Evolutionary conservation across 441 rosid species (phyloP).

Genomic region (Euphorbia schlechtendalii): DNA sequence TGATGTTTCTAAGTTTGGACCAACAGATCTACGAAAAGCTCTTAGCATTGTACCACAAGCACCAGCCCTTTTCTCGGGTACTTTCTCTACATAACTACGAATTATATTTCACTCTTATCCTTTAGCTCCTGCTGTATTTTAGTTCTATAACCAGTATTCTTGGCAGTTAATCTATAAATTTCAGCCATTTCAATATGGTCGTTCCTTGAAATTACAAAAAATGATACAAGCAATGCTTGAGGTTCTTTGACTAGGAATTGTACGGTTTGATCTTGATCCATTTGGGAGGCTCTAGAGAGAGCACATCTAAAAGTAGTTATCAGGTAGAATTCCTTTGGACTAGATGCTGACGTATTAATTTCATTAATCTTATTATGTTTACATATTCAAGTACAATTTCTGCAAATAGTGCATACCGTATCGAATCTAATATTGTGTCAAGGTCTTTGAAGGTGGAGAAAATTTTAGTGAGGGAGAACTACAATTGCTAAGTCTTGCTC

Average conservation of each 20-base stretch:
- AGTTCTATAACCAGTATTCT: too few species aligned
- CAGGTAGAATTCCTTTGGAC: too few species aligned
- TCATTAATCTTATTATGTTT: not conserved
- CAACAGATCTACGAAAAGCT: constrained; percentile 67
- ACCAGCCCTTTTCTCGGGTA: constrained; percentile 98
- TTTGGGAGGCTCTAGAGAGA: too few species aligned
- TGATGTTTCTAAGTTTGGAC: constrained; percentile 67
- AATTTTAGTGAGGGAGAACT: constrained; percentile 96
- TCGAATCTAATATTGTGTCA: constrained; percentile 9
- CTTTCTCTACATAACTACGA: not conserved
- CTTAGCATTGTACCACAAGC: constrained; percentile 89
- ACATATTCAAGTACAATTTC: not conserved
- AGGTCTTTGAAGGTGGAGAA: constrained; percentile 94
- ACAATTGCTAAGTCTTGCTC: constrained; percentile 89
- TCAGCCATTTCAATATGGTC: too few species aligned
- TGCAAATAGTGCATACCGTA: not conserved
- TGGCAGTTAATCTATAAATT: too few species aligned
- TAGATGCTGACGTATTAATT: constrained; percentile 62
- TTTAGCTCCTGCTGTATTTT: too few species aligned
- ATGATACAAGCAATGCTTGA: too few species aligned
- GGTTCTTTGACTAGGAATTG: too few species aligned
- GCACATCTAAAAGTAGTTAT: too few species aligned
- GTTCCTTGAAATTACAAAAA: too few species aligned
- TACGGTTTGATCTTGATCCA: too few species aligned
- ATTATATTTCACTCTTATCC: too few species aligned